These are phyloP conservation scores for Solanum chiquidenum DNA, from an alignment of 257 asterid genomes.

Conservation along the genomic window DNA sequence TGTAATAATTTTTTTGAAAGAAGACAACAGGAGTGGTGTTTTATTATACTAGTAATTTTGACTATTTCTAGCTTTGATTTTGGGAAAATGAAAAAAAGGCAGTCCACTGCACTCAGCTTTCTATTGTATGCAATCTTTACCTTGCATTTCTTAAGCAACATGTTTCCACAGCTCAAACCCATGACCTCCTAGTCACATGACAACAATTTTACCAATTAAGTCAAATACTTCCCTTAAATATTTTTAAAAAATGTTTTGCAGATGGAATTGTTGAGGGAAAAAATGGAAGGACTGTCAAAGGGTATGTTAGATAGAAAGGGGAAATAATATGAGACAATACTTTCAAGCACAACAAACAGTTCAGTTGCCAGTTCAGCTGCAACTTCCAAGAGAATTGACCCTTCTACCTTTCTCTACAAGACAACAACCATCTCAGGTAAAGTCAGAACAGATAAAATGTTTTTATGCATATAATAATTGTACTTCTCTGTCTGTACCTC, in stretches of 20 bases:
- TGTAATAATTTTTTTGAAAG: neutral
- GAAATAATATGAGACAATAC: conserved; percentile 38
- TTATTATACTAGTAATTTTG: too few species aligned
- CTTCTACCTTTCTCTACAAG: conserved; percentile 9
- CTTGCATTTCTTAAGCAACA: neutral
- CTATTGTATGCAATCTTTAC: neutral
- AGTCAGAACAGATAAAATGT: neutral
- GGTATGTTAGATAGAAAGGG: conserved; percentile 39
- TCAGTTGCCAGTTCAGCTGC: conserved; percentile 61
- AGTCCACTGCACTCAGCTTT: too few species aligned
- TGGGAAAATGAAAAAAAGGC: neutral
- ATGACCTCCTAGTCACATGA: neutral
- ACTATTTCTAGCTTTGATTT: neutral
- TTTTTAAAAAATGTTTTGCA: conserved; percentile 2
- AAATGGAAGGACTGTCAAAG: conserved; percentile 41
- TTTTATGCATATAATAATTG: neutral
- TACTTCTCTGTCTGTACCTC: conserved; percentile 4
- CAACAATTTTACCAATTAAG: neutral
- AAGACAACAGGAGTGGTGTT: neutral
- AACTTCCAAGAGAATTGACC: conserved; percentile 41
- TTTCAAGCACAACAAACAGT: conserved; percentile 28
- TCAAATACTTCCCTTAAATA: too few species aligned
- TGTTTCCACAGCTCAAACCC: neutral
- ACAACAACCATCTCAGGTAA: conserved; percentile 30
- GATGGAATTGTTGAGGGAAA: conserved; percentile 26